These are phyloP conservation scores for Umbellularia californica DNA, from an alignment of 164 flowering plant genomes.

Conservation along the genomic window DNA sequence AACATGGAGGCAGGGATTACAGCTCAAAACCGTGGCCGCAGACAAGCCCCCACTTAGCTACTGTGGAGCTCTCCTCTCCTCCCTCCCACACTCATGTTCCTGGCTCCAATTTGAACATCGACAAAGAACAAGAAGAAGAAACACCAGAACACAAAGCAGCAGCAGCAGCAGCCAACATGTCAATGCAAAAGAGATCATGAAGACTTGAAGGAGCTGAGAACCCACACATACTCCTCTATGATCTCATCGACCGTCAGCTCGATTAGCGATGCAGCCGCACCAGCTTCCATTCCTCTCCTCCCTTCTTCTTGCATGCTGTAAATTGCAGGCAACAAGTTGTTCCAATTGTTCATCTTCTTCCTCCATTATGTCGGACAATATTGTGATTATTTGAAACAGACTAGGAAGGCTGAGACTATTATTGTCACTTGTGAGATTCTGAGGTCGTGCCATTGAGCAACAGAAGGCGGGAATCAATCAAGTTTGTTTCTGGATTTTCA, in stretches of 20 bases:
- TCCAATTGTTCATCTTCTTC: neutral
- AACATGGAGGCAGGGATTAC: constrained; percentile 50
- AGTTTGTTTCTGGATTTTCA: too few species aligned
- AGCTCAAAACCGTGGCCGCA: constrained; percentile 53
- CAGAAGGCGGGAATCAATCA: too few species aligned
- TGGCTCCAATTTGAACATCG: constrained; percentile 34
- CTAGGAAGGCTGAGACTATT: too few species aligned
- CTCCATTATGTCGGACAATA: neutral
- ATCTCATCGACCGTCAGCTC: constrained; percentile 53
- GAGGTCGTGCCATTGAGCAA: too few species aligned
- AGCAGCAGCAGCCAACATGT: constrained; percentile 11
- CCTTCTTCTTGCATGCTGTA: neutral
- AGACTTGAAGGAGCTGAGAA: constrained; percentile 44
- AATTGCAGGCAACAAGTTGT: neutral
- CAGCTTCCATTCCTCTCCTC: neutral
- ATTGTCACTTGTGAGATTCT: too few species aligned
- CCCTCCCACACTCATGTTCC: constrained; percentile 63
- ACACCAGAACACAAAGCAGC: neutral
- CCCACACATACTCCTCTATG: constrained; percentile 48
- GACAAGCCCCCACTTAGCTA: constrained; percentile 60
- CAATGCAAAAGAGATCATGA: constrained; percentile 60
- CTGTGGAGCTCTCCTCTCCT: constrained; percentile 37
- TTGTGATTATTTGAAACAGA: neutral
- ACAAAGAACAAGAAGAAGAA: constrained; percentile 9
- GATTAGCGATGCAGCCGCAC: neutral